Conservation (phyloP, 2,329 filamentous ascomycete genomes). For the Herpotrichia juniperi region DNA sequence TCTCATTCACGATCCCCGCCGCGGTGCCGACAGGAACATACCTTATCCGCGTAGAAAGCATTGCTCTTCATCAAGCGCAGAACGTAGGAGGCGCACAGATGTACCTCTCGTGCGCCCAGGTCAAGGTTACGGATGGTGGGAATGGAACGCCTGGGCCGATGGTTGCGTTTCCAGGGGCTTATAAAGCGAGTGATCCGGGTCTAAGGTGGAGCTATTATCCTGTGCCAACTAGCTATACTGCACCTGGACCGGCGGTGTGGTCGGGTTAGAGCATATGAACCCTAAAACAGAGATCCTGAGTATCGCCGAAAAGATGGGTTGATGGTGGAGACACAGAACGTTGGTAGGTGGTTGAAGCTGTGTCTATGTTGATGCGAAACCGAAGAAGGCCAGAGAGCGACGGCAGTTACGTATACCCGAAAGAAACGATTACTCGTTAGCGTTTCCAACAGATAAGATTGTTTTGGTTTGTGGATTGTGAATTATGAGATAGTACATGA, state of each 20-base stretch:
- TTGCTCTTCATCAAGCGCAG: slow-evolving; percentile 50
- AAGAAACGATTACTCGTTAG: too few relatives aligned
- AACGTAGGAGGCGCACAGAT: slow-evolving; percentile 47
- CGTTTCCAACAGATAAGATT: too few relatives aligned
- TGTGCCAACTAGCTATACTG: slow-evolving; percentile 32
- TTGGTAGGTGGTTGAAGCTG: too few relatives aligned
- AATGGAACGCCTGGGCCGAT: slow-evolving; percentile 44
- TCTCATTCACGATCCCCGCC: slow-evolving; percentile 45
- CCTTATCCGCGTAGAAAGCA: slow-evolving; percentile 53
- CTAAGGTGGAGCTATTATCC: slow-evolving; percentile 39
- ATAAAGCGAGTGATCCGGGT: slow-evolving; percentile 35
- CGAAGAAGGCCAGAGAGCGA: too few relatives aligned
- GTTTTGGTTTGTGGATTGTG: background rate
- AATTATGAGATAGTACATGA: background rate
- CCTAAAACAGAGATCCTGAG: too few relatives aligned
- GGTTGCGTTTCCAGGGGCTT: slow-evolving; percentile 51
- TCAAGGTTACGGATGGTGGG: slow-evolving; percentile 49
- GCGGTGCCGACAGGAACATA: slow-evolving; percentile 51
- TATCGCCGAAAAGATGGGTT: too few relatives aligned
- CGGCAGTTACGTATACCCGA: too few relatives aligned
- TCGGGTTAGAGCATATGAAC: slow-evolving; percentile 19
- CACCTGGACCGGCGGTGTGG: slow-evolving; percentile 35
- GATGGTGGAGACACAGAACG: too few relatives aligned
- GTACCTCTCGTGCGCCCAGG: slow-evolving; percentile 54
- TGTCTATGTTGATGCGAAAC: too few relatives aligned